A percentile compares a stretch with the other conserved stretches of the same genome.
These are phyloP conservation scores for Podospora bellae-mahoneyi DNA, from an alignment of 495 filamentous ascomycete genomes.

Conservation along the genomic window DNA sequence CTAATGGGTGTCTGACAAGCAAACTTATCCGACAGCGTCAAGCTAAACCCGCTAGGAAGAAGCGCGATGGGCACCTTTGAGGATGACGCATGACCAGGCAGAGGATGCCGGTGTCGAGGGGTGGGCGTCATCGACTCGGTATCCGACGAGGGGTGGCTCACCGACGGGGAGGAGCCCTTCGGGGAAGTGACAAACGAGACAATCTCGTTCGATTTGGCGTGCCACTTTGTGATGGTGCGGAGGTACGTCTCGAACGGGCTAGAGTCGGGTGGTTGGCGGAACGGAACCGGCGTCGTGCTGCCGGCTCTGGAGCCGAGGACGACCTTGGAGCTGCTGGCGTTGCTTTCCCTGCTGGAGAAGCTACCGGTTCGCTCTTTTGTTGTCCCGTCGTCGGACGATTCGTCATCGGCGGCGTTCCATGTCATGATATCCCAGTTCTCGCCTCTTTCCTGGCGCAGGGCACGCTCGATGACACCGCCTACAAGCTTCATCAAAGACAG, in stretches of 20 bases:
- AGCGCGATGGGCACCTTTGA: slow-evolving; percentile 60
- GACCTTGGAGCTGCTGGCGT: background rate
- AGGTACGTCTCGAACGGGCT: slow-evolving; percentile 62
- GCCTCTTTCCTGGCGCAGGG: slow-evolving; percentile 34
- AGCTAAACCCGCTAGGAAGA: slow-evolving; percentile 64
- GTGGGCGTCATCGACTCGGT: background rate
- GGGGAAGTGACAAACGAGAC: slow-evolving; percentile 54
- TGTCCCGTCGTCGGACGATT: background rate
- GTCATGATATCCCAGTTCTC: slow-evolving; percentile 46
- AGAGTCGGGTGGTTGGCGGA: background rate
- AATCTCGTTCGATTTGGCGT: slow-evolving; percentile 64
- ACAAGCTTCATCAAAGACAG: slow-evolving; percentile 51
- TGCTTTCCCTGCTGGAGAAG: background rate
- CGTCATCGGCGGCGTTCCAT: background rate
- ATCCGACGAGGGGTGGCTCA: slow-evolving; percentile 1
- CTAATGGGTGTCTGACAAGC: slow-evolving; percentile 67
- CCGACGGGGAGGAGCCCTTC: slow-evolving; percentile 4
- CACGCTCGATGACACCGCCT: slow-evolving; percentile 58
- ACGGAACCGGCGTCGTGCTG: background rate
- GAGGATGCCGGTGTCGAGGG: background rate
- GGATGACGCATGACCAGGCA: background rate
- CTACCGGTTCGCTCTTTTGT: background rate
- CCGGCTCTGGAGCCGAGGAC: background rate
- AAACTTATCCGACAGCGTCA: slow-evolving; percentile 72
- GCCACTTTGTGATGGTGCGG: slow-evolving; percentile 68